These are phyloP conservation scores for Guadua angustifolia DNA, from an alignment of 176 grass and related monocot species.

Conservation along the genomic window DNA sequence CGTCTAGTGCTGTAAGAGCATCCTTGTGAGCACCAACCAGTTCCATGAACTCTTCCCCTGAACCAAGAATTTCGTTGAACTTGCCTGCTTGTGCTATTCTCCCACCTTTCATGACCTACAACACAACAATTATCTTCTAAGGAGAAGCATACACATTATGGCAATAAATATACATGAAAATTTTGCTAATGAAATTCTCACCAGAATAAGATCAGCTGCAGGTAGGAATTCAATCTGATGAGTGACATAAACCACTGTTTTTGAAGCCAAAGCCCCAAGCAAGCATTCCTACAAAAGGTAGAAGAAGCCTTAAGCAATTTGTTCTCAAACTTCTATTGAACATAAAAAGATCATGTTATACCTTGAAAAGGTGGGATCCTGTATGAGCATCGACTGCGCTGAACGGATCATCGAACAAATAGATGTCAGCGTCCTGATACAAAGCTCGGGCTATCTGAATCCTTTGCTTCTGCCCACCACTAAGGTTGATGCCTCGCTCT, in stretches of 20 bases:
- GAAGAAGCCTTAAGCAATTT: slow-evolving; percentile 15
- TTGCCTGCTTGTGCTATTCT: slow-evolving; percentile 75
- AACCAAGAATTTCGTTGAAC: slow-evolving; percentile 64
- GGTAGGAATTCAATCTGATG: slow-evolving; percentile 95
- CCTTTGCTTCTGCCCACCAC: slow-evolving; percentile 54
- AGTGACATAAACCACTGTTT: slow-evolving; percentile 92
- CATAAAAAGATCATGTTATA: slow-evolving; percentile 5
- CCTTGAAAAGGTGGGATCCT: slow-evolving; percentile 60
- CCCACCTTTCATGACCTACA: slow-evolving; percentile 78
- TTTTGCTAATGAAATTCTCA: slow-evolving; percentile 43
- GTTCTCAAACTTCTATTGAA: not conserved
- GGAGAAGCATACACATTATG: slow-evolving; percentile 1
- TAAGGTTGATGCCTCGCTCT: slow-evolving; percentile 60
- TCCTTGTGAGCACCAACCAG: slow-evolving; percentile 74
- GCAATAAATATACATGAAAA: slow-evolving; percentile 20
- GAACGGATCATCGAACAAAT: slow-evolving; percentile 58
- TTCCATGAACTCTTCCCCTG: slow-evolving; percentile 79
- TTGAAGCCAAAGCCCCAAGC: slow-evolving; percentile 62
- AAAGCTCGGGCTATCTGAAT: slow-evolving; percentile 62
- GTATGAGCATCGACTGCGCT: slow-evolving; percentile 61
- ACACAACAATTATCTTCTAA: not conserved
- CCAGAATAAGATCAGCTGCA: slow-evolving; percentile 84
- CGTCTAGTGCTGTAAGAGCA: slow-evolving; percentile 60
- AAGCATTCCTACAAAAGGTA: slow-evolving; percentile 76
- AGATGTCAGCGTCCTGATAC: slow-evolving; percentile 53